Evolutionary conservation across 805 yeast species (phyloP).

Genomic region (Candida silvicultrix): DNA sequence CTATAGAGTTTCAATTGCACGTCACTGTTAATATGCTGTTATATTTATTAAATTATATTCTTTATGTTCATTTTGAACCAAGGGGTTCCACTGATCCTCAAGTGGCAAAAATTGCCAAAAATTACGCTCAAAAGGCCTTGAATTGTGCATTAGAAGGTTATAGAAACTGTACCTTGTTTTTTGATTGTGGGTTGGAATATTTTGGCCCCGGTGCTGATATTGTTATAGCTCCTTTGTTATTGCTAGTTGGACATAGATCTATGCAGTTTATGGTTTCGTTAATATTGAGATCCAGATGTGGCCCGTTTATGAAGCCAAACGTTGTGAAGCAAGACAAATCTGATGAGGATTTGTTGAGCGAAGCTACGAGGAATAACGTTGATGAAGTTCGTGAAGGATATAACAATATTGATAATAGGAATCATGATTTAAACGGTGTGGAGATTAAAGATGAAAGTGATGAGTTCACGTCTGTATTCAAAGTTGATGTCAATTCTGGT

Average conservation of each 20-base stretch:
- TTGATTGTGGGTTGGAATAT: constrained; percentile 28
- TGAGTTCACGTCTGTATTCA: constrained; percentile 22
- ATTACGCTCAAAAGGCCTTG: constrained; percentile 35
- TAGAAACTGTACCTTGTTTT: constrained; percentile 34
- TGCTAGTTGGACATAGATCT: constrained; percentile 50
- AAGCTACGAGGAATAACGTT: constrained; percentile 17
- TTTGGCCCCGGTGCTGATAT: constrained; percentile 38
- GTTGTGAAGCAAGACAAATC: not conserved
- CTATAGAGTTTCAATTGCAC: constrained; percentile 32
- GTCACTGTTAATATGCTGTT: constrained; percentile 39
- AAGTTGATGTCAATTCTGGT: constrained; percentile 30
- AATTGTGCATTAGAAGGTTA: constrained; percentile 38
- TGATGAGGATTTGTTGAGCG: not conserved
- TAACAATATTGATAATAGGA: constrained; percentile 14
- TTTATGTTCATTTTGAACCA: constrained; percentile 39
- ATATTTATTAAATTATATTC: constrained; percentile 43
- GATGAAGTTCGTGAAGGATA: constrained; percentile 4
- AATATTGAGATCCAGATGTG: constrained; percentile 41
- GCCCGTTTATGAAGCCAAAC: constrained; percentile 29
- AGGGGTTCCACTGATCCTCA: constrained; percentile 30
- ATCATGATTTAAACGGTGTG: constrained; percentile 15
- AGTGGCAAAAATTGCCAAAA: constrained; percentile 26
- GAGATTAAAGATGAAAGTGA: constrained; percentile 15
- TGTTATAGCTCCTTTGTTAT: constrained; percentile 40
- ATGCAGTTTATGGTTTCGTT: constrained; percentile 53